Base-by-base conservation (phyloP, 2,329 filamentous ascomycete genomes). In the Diplodia seriata region DNA sequence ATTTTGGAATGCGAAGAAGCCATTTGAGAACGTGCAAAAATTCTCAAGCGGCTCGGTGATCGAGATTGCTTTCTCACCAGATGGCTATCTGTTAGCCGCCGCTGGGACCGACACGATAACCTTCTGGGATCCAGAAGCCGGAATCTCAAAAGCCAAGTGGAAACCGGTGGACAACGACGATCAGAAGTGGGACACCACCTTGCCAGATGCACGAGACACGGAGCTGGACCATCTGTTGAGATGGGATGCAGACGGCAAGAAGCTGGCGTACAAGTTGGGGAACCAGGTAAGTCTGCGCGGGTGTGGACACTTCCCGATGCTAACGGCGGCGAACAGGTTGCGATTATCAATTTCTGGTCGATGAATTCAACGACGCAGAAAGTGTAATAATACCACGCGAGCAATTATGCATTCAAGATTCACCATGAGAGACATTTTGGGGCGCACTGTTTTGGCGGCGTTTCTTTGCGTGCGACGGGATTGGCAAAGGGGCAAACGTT, bases 61-160 rank as follows among this genome's bases (percentile, higher is more conserved):
- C 47, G 79, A 80, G 26, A 72, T 83, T 5, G 76, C 80, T 1
- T 84, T 82, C 74, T 82, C 81, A 1, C 80, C 81, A 2, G 76
- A 81, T 62, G 81, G 81, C 12, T 70, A 69, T 4, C 73, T 81
- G 38, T 72, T 85, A 8, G 83, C 83, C 11, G 79, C 81, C 20
- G 81, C 78, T 8, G 80, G 81, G 2, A 76, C 76, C 7, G 80
- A 83, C 68, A 74, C 78, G 7, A 76, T 84, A 12, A 80, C 80
- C 6, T 74, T 85, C n/a, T 85, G 82, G 82, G 74, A 77, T 61
- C 68, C 78, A 2, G 75, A 76, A 43, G 75, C 74, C 36, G 76
- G 78, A 7, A 72, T 74, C 11, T 76, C 77, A 14, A 72, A 78
- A 53, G 78, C 76, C 9, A 73, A 70, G 26, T 80, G 78, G 78